phyloP scores from a whole-genome alignment of 257 asterid genomes.

The Solanum gandarillasii region DNA sequence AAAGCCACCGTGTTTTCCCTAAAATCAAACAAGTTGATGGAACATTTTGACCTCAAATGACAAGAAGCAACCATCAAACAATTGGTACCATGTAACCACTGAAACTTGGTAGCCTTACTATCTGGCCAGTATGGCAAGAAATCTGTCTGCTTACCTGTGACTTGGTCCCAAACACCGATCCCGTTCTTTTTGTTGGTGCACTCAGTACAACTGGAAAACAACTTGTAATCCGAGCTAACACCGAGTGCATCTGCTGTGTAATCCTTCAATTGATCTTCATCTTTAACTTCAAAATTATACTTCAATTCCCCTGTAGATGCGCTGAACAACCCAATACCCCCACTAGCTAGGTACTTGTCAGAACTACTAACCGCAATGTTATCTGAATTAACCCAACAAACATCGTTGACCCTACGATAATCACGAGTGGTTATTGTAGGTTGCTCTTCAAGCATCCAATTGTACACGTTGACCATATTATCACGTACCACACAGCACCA shows the following conservation, averaged over 20 bases:
- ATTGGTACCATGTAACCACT: slow-evolving; percentile 54
- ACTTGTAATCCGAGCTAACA: no score
- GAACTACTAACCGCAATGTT: slow-evolving; percentile 49
- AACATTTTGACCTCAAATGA: no score
- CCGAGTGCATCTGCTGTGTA: no score
- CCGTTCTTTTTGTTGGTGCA: no score
- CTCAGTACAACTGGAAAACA: no score
- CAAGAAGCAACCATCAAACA: slow-evolving; percentile 24
- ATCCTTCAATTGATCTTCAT: slow-evolving; percentile 9
- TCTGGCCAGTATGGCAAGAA: slow-evolving; percentile 27
- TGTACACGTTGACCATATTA: slow-evolving; percentile 51
- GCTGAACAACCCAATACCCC: slow-evolving; percentile 72
- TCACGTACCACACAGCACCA: slow-evolving; percentile 84
- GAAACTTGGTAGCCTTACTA: slow-evolving; percentile 72
- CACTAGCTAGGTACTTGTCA: slow-evolving; percentile 55
- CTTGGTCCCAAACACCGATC: no score
- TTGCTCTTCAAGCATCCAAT: slow-evolving; percentile 79
- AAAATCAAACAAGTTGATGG: slow-evolving; percentile 57
- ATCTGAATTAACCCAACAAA: slow-evolving; percentile 47
- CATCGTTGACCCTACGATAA: slow-evolving; percentile 70
- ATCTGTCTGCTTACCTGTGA: slow-evolving; percentile 48
- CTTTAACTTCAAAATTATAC: slow-evolving; percentile 47
- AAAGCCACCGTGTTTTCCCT: no score
- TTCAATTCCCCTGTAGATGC: slow-evolving; percentile 44
- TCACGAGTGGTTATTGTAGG: slow-evolving; percentile 55